Conservation (phyloP, 164 flowering plant species). For the Akebia trifoliata region DNA sequence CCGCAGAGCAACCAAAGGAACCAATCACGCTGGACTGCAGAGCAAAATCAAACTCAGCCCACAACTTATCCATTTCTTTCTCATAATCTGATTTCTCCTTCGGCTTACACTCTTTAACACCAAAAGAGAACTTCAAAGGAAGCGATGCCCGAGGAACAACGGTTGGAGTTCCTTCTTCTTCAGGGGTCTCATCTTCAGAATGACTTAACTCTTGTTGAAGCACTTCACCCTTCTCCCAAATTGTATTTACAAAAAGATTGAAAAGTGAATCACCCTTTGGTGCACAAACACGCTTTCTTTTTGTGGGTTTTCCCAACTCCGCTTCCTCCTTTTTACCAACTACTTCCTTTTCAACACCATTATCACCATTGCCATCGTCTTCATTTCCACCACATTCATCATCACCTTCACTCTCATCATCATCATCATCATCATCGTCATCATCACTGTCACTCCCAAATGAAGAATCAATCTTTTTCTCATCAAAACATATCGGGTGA, state of each 20-base stretch:
- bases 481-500: slow-evolving; percentile 13
- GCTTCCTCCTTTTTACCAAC: slow-evolving; percentile 8
- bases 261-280: slow-evolving; percentile 9
- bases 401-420: slow-evolving; percentile 1
- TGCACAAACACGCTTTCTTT: slow-evolving; percentile 13
- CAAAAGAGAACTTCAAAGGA: slow-evolving; percentile 39
- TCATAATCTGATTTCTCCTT: slow-evolving; percentile 41
- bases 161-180: slow-evolving; percentile 5
- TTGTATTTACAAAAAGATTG: slow-evolving; percentile 34
- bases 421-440: not conserved
- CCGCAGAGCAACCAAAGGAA: slow-evolving; percentile 19
- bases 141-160: slow-evolving; percentile 4
- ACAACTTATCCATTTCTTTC: slow-evolving; percentile 32
- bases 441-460: not conserved
- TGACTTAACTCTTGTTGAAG: slow-evolving; percentile 14
- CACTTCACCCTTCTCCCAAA: slow-evolving; percentile 22
- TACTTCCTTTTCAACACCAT: not conserved
- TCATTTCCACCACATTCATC: not conserved
- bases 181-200: slow-evolving; percentile 5
- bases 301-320: slow-evolving; percentile 11
- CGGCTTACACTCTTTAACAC: slow-evolving; percentile 2
- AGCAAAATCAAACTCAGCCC: slow-evolving; percentile 41
- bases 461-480: slow-evolving; percentile 5
- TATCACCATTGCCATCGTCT: slow-evolving; percentile 1
- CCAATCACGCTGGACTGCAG: slow-evolving; percentile 26